Conservation (phyloP, 2,329 filamentous ascomycete species). For the Diplocarpon mali region DNA sequence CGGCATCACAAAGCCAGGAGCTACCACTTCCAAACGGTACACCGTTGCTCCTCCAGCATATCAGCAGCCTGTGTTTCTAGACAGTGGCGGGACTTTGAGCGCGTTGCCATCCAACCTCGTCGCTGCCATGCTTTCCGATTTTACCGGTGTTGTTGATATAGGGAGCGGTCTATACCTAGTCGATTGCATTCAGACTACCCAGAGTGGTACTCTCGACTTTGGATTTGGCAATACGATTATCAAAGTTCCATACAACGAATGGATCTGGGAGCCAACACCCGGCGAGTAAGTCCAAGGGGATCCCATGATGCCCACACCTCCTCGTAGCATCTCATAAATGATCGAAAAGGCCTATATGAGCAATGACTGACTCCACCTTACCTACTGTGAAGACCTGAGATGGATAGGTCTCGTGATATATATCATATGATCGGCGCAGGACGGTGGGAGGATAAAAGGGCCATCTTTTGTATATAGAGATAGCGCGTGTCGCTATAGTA, state of each 20-base stretch:
- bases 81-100: conserved; percentile 13
- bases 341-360: no score
- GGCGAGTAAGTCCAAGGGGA: not conserved
- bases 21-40: conserved; percentile 2
- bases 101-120: conserved; percentile 9
- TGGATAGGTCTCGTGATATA: no score
- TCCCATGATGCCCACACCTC: no score
- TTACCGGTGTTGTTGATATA: conserved; percentile 8
- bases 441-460: no score
- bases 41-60: not conserved
- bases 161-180: conserved; percentile 10
- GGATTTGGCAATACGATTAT: conserved; percentile 12
- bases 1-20: conserved; percentile 9
- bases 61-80: conserved; percentile 10
- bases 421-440: no score
- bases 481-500: no score
- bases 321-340: no score
- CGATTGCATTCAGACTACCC: conserved; percentile 3
- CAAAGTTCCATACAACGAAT: conserved; percentile 11
- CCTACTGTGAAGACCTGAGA: no score
- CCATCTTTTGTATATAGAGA: no score
- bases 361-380: no score
- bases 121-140: conserved; percentile 7
- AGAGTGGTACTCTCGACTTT: conserved; percentile 12
- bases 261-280: conserved; percentile 8